Base-by-base conservation (phyloP, 768 basidiomycete genomes). In the Hericium erinaceus region DNA sequence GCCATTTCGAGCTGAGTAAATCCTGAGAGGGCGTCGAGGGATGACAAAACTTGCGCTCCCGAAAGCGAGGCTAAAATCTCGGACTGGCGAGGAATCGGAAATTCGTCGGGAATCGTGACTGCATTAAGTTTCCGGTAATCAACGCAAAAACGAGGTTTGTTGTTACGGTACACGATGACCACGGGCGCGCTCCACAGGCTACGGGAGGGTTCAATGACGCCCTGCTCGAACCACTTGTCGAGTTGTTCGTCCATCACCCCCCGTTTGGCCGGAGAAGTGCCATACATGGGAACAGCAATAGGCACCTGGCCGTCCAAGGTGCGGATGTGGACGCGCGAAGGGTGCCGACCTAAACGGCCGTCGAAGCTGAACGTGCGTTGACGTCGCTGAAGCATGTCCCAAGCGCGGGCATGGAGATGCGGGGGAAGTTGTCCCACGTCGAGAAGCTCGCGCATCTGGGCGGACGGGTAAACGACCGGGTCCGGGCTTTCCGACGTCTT, bases 21-120 rank as follows among this genome's bases (percentile, higher is more conserved):
- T 9, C 75, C 74, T 0, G 75, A 66, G 0, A 73, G 56, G 0
- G 72, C 71, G 59, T 76, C 73, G 5, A 77, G 59, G 0, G 72
- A 64, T 0, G 73, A 66, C 0, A 77, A 58, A 3, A 73, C 1
- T 64, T 60, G 7, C 69, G 69, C 33, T 1, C 51, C 51, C 0
- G 51, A 26, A 5, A 52, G 28, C 13, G 24, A 52, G 15, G 51
- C 51, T 4, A 70, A 49, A 0, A 71, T 69, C 18, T 66, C 64
- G 1, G 40, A 24, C 50, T 69, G 68, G 22, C 63, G 48, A 6
- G 68, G 68, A 11, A 70, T 59, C 13, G 68, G 68, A 48, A 68
- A 70, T 58, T 70, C 65, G 51, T 70, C 68, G 0, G 33, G 44
- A 5, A 56, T 48, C 0, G 55, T 56, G n/a, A 44, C 41, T 0